Base-by-base conservation (phyloP, 495 filamentous ascomycete species). In the Hypoxylon perforatum region DNA sequence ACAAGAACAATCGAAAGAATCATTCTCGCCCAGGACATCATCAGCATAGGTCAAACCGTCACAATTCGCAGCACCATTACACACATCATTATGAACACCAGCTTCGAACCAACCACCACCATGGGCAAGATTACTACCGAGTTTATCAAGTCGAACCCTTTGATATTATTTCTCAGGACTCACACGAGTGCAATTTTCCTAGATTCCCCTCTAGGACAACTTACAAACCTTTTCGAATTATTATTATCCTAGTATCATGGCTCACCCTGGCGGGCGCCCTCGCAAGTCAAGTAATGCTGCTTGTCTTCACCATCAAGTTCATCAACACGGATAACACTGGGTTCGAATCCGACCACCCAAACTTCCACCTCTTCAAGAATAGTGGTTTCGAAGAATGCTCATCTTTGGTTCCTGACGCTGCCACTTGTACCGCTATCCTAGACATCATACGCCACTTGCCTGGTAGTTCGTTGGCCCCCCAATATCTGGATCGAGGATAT, bases 321-420 rank as follows among this genome's bases (percentile, higher is more conserved):
- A 41, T 55, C 17, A 14, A 23, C 15, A 55, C 51, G 15, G 51
- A 55, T n/a, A 55, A 14, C 17, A 17, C 35, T 12, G 35, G 17
- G 2, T 55, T 55, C 15, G n/a, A 41, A 11, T 19, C 51, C 42
- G 12, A 25, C 2, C 12, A 18, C 35, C 15, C 51, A n/a, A 22
- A 42, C 17, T 42, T 55, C 51, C 36, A 41, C 15, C 8, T 55
- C 2, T 42, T 41, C 35, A 55, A 55, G 18, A 55, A 55, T 36
- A 55, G 51, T 11, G 33, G 51, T 2, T 55, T 42, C 18, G 18
- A 25, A 41, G 51, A 55, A 41, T 55, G 51, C 51, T 55, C 51
- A 1, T 55, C 51, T 14, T 22, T 23, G 25, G 33, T 42, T 2
- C 4, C 51, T n/a, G 51, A 42, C 51, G 2, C 51, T 8, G 51